phyloP scores from a whole-genome alignment of 1,284 basidiomycete species.

The Irpex lacteus region DNA sequence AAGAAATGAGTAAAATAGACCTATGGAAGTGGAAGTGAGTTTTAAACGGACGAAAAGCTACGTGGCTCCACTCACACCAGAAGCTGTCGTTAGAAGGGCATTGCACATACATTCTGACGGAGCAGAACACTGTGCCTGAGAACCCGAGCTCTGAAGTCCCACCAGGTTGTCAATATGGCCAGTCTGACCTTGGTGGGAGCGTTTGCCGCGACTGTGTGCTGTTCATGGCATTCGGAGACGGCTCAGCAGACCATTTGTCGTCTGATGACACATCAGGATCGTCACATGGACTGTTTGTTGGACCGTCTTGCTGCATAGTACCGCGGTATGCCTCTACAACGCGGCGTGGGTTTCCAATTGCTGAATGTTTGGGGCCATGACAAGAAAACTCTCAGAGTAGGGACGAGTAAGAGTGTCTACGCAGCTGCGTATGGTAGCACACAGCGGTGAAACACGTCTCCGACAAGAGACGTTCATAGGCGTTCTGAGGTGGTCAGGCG shows the following conservation, averaged over 20 bases:
- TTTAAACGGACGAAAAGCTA: not conserved
- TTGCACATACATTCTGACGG: not conserved
- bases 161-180: not conserved
- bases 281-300: not conserved
- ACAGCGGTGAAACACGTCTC: not conserved
- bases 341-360: no score
- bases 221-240: not conserved
- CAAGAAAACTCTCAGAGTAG: not conserved
- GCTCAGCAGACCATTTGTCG: not conserved
- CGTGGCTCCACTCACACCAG: slow-evolving; percentile 1
- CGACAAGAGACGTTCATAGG: no score
- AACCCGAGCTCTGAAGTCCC: not conserved
- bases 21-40: not conserved
- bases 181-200: not conserved
- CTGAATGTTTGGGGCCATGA: not conserved
- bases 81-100: not conserved
- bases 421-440: not conserved
- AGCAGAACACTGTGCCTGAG: not conserved
- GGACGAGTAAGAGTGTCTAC: not conserved
- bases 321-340: no score
- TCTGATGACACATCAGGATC: not conserved
- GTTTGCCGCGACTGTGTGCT: not conserved
- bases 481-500: not conserved
- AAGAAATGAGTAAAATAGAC: not conserved
- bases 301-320: not conserved